These are phyloP conservation scores for Spergularia bocconei DNA, from an alignment of 148 eudicot species.

Conservation along the genomic window DNA sequence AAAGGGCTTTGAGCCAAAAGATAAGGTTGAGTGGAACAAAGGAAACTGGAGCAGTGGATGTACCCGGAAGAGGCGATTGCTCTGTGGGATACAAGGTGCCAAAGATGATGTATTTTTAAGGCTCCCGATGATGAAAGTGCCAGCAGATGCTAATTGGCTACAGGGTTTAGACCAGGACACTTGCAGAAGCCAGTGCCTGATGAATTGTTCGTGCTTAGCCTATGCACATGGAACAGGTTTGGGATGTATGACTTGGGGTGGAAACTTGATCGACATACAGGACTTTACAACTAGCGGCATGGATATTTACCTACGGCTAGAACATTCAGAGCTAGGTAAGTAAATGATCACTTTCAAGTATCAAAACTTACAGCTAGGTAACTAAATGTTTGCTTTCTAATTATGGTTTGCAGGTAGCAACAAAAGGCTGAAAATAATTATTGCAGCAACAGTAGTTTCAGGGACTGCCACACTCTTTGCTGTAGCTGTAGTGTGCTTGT, in stretches of 20 bases:
- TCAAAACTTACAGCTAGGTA: conserved; percentile 32
- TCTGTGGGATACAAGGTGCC: conserved; percentile 34
- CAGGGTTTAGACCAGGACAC: conserved; percentile 2
- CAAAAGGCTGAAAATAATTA: conserved; percentile 1
- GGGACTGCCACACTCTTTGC: background rate
- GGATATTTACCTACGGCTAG: conserved; percentile 45
- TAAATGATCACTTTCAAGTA: conserved; percentile 5
- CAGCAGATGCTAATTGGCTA: conserved; percentile 22
- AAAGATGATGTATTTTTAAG: conserved; percentile 35
- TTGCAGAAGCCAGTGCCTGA: conserved; percentile 33
- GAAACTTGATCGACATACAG: conserved; percentile 44
- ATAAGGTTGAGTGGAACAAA: conserved; percentile 24
- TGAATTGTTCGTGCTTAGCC: conserved; percentile 54
- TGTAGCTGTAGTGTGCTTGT: background rate
- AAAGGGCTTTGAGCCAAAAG: conserved; percentile 36
- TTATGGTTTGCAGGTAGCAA: conserved; percentile 16
- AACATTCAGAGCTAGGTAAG: conserved; percentile 55
- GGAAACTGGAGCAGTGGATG: conserved; percentile 48
- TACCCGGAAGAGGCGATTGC: conserved; percentile 28
- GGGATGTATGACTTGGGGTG: conserved; percentile 61
- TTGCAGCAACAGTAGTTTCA: conserved; percentile 7
- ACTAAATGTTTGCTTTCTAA: background rate
- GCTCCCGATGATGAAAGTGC: conserved; percentile 35
- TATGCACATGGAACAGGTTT: conserved; percentile 33
- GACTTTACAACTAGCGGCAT: conserved; percentile 30